Evolutionary conservation across 1,139 yeast genomes (phyloP), one percentile per base, ranked within the genome.

Genomic region (Geotrichum cucujoidarum): DNA sequence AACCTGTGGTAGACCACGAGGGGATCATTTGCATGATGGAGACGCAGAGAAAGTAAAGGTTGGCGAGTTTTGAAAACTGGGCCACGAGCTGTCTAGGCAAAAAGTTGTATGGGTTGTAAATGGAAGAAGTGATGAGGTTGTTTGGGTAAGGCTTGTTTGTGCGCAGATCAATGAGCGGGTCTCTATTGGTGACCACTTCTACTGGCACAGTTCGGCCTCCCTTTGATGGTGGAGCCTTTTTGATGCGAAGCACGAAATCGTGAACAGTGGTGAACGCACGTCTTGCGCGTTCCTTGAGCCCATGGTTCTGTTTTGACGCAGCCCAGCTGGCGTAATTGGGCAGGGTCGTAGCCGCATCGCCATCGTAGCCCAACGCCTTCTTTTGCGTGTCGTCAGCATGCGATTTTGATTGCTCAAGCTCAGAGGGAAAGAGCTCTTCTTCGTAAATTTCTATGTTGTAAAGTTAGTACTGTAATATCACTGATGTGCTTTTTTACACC

Each of bases 1-100:
- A 84, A 52, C 97, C 98, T 0, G 98, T 92, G 2, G 98, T 89
- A 2, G 97, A 88, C 97, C 97, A 92, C 1, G 90, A 80, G 0
- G 98, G 98, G 47, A 92, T 83, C 94, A 90, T 83, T 63, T 92
- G 97, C 74, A 90, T 72, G 52, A 92, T 85, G 2, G 97, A 90
- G 21, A 92, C 94, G 8, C 80, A 74, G 76, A 92, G 68, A 66
- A 92, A 89, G 65, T 89, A 67, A 57, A 92, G 75, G 61, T 92
- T 92, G 16, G 98, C 98, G 41, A 92, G 63, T 63, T 89, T 92
- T 17, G 95, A 87, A 60, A 92, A 90, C 64, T 92, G 98, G 1
- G 95, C 95, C 53, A 78, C 75, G 40, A 92, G 64, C 61, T 92
- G 97, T 54, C 92, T 80, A 3, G 98, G 98, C 2, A 92, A 60